phyloP scores from a whole-genome alignment of 768 basidiomycete species.

The Panellus pusillus region DNA sequence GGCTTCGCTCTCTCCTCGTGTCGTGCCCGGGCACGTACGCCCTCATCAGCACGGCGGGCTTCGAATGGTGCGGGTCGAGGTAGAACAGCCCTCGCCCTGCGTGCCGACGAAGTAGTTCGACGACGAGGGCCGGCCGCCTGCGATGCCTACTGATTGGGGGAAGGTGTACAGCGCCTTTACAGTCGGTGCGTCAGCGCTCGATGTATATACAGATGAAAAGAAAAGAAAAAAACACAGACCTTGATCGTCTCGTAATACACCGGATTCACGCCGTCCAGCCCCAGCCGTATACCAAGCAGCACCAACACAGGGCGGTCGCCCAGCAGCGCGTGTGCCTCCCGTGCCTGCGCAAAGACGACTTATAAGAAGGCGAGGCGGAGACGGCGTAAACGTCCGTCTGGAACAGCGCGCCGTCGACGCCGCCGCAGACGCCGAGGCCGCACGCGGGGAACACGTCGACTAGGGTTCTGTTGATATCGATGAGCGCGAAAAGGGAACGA shows the following conservation, averaged over 20 bases:
- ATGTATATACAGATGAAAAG: too few species aligned
- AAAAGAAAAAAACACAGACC: too few species aligned
- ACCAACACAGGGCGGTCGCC: constrained; percentile 82
- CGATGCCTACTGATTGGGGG: too few species aligned
- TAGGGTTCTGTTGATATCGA: constrained; percentile 13
- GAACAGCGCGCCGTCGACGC: constrained; percentile 10
- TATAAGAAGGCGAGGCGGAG: too few species aligned
- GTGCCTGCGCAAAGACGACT: constrained; percentile 43
- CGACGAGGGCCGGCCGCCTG: neutral
- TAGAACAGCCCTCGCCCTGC: constrained; percentile 87
- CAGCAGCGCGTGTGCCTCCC: constrained; percentile 47
- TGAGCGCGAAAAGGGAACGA: constrained; percentile 6
- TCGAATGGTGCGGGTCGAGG: constrained; percentile 76
- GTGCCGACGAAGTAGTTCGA: constrained; percentile 97
- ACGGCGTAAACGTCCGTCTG: constrained; percentile 84
- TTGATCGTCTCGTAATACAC: too few species aligned
- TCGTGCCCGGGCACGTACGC: constrained; percentile 22
- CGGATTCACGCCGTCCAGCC: too few species aligned
- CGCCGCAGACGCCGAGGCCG: too few species aligned
- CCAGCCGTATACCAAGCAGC: constrained; percentile 6
- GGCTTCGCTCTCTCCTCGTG: constrained; percentile 2
- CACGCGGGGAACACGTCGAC: neutral
- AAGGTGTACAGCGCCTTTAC: too few species aligned
- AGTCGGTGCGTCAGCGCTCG: too few species aligned
- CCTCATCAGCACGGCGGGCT: constrained; percentile 72